These are phyloP conservation scores for Psidium guajava DNA, from an alignment of 345 rosid species.

Conservation along the genomic window DNA sequence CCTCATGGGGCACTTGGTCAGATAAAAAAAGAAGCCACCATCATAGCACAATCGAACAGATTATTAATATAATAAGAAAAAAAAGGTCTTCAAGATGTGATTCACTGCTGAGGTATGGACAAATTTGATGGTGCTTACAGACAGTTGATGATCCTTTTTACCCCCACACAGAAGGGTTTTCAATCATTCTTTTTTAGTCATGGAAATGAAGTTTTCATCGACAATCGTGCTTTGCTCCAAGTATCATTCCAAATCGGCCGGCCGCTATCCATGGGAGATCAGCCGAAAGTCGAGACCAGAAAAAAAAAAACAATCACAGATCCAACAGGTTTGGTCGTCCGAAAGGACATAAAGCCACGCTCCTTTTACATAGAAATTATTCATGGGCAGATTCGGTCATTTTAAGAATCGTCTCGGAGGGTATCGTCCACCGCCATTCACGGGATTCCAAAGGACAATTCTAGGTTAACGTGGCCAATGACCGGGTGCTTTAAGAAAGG, in stretches of 20 bases:
- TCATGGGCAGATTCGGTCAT: not conserved
- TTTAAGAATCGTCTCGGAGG: not conserved
- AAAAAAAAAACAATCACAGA: not conserved
- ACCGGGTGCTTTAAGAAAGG: not conserved
- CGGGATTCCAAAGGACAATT: not conserved
- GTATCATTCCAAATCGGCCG: not conserved
- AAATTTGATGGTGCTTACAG: not conserved
- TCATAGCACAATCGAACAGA: rapidly evolving
- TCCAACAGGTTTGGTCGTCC: not conserved
- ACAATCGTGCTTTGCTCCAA: not conserved
- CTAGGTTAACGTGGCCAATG: not conserved
- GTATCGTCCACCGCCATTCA: too few relatives aligned
- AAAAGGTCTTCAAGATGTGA: not conserved
- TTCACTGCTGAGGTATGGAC: not conserved
- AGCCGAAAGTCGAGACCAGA: not conserved
- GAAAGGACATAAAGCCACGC: not conserved
- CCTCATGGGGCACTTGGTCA: not conserved
- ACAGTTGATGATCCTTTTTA: rapidly evolving
- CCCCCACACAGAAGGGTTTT: too few relatives aligned
- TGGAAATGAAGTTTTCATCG: not conserved
- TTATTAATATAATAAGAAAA: not conserved
- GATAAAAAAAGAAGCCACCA: not conserved
- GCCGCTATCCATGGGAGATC: not conserved
- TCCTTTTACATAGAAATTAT: too few relatives aligned
- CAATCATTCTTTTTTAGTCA: not conserved